Evolutionary conservation across 2,329 filamentous ascomycete species (phyloP), one percentile per base, ranked within the genome.

Genomic region (Stagonosporopsis chrysanthemi): DNA sequence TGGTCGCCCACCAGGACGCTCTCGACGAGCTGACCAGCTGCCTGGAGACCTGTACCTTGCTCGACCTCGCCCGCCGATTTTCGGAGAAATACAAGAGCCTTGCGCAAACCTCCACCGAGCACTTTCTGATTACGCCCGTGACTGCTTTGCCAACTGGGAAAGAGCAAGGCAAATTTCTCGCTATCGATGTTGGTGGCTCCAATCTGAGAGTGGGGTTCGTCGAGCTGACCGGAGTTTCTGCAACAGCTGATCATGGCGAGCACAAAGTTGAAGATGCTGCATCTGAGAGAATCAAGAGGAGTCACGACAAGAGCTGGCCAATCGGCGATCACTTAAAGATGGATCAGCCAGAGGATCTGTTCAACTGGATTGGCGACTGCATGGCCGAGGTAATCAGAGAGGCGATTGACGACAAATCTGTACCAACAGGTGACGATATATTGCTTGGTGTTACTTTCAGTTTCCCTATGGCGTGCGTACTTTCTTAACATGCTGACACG

Each of bases 341-440:
- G 73, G 86, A 92, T 64, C 88, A 92, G 61, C 86, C 89, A 1
- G 87, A 91, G 54, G 86, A 88, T 55, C 79, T 94, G 2, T 95
- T 95, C 73, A 77, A 83, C n/a, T 95, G 90, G 90, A 91, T 95
- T 63, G 91, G 90, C 24, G 81, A 84, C 65, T 90, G 88, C 68
- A 91, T 95, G 65, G 89, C 89, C 14, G 82, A 89, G 58, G 89
- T 93, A 3, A 87, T 94, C 15, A 79, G 78, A 29, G 83, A 87
- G 59, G 86, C 84, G 7, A 80, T 82, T 58, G 67, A 79, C 4
- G 67, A 73, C 33, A 40, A 69, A 77, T 52, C 64, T 9, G 50
- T 49, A 1, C 40, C 56, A 19, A 52, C 47, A 15, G 58, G 58
- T 39, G 35, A 56, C 1, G 36, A 75, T 61, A 74, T 90, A n/a